Percentiles rank a stretch among this genome's conserved stretches.
phyloP scores from a whole-genome alignment of 495 filamentous ascomycete genomes.

The Hypoxylon fuscum region DNA sequence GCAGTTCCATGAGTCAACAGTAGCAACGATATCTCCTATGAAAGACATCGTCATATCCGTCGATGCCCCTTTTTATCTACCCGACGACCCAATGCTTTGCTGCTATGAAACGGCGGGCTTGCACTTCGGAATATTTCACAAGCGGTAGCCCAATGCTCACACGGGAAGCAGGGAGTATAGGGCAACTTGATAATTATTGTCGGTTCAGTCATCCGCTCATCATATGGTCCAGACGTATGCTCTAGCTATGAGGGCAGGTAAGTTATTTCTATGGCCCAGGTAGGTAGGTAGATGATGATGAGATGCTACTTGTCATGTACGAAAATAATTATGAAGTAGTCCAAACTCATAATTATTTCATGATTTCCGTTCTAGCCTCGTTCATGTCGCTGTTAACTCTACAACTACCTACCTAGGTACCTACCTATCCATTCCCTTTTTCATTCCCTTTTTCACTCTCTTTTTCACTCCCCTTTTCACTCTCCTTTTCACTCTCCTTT shows the following conservation, averaged over 20 bases:
- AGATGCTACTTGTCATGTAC: no score
- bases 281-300: no score
- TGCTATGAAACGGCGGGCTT: background rate
- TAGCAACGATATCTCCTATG: constrained; percentile 3
- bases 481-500: no score
- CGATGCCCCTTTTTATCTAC: background rate
- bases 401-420: no score
- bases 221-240: constrained; percentile 3
- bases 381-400: no score
- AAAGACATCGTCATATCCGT: background rate
- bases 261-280: background rate
- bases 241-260: constrained; percentile 9
- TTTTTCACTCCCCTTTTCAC: no score
- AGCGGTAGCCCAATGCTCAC: constrained; percentile 1
- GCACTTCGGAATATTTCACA: constrained; percentile 4
- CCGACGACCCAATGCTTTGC: background rate
- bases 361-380: no score
- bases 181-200: constrained; percentile 3
- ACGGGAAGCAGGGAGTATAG: constrained; percentile 4
- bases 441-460: no score
- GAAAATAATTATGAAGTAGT: no score
- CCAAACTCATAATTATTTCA: no score
- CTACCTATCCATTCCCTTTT: no score
- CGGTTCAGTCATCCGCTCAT: background rate
- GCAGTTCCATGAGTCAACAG: background rate